Conservation (phyloP, 345 rosid species). For the Rhodamnia rubescens region DNA sequence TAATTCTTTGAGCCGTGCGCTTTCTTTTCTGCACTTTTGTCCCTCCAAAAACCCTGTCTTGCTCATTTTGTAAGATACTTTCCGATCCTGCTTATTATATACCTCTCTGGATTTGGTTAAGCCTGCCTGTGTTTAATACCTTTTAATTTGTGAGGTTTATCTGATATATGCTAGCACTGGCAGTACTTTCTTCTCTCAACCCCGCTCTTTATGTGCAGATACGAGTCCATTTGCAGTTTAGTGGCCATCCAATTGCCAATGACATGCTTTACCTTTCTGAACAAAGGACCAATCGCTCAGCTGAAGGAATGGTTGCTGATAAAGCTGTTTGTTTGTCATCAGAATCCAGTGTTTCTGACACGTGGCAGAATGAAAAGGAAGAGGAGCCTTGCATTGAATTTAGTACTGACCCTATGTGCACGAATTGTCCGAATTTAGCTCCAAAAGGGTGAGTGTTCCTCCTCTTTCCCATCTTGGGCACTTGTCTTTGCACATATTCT, state of each 20-base stretch:
- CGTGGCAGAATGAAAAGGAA: slow-evolving; percentile 5
- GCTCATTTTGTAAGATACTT: neutral
- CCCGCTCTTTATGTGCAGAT: slow-evolving; percentile 32
- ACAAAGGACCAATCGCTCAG: slow-evolving; percentile 19
- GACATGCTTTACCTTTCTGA: slow-evolving; percentile 66
- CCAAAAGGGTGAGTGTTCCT: slow-evolving; percentile 55
- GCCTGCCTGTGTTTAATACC: neutral
- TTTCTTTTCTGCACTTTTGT: neutral
- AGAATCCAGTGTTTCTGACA: slow-evolving; percentile 5
- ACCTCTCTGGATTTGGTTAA: neutral
- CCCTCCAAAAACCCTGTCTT: neutral
- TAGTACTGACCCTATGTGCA: slow-evolving; percentile 73
- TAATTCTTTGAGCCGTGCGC: neutral
- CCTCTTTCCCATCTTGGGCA: neutral
- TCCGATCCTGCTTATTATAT: neutral
- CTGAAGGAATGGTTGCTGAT: slow-evolving; percentile 37
- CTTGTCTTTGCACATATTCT: neutral
- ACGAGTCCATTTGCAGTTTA: slow-evolving; percentile 74
- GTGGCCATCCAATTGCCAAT: slow-evolving; percentile 89
- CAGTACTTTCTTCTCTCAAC: neutral
- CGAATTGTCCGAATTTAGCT: slow-evolving; percentile 62
- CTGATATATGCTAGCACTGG: neutral
- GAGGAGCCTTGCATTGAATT: slow-evolving; percentile 39
- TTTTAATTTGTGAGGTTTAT: neutral
- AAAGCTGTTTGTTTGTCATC: slow-evolving; percentile 33